Conservation (phyloP, 1,284 basidiomycete species). For the Uromyces viciae-fabae region DNA sequence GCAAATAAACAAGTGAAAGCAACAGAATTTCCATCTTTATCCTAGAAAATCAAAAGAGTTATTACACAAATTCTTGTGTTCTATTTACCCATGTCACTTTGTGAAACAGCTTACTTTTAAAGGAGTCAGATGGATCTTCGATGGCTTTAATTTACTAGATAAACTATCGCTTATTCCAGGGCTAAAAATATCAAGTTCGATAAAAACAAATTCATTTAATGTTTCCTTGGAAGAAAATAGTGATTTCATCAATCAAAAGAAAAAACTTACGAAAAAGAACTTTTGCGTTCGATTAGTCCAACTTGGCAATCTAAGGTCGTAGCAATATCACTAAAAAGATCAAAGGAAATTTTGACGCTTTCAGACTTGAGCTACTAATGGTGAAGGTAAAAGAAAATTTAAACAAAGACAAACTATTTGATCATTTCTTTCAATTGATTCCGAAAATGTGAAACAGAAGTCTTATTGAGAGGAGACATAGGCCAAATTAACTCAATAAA, state of each 20-base stretch:
- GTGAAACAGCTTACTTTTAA: not conserved
- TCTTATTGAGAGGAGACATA: not conserved
- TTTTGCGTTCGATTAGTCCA: not conserved
- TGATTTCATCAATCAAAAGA: not conserved
- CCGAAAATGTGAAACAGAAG: not conserved
- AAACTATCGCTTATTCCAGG: too few species aligned
- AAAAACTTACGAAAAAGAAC: slow-evolving; percentile 13
- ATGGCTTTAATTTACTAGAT: not conserved
- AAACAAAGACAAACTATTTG: not conserved
- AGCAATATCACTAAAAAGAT: not conserved
- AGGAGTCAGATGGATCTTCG: slow-evolving; percentile 15
- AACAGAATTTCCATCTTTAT: not conserved
- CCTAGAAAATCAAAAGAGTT: not conserved
- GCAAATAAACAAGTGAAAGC: slow-evolving; percentile 25
- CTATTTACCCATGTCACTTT: too few species aligned
- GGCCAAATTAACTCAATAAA: slow-evolving; percentile 14
- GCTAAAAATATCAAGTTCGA: not conserved
- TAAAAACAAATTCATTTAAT: not conserved
- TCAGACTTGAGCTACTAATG: not conserved
- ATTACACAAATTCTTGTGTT: not conserved
- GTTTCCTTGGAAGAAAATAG: not conserved
- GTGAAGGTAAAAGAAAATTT: not conserved
- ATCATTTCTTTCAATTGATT: slow-evolving; percentile 17
- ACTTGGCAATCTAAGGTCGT: slow-evolving; percentile 21
- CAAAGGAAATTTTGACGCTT: not conserved